phyloP scores from a whole-genome alignment of 257 asterid species.

The Cruciata laevipes region DNA sequence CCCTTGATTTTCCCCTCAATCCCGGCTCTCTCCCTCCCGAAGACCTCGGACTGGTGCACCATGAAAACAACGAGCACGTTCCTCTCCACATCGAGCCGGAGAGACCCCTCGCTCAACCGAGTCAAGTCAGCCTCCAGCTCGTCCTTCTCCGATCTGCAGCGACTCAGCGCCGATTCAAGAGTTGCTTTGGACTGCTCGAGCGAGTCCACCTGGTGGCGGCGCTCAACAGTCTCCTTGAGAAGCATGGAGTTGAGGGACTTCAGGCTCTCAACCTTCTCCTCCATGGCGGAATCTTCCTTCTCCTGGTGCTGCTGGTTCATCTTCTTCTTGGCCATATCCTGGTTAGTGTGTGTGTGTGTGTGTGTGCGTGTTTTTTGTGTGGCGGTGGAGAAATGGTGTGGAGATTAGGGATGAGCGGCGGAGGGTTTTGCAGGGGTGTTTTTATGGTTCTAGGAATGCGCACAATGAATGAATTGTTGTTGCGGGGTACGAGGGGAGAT shows the following conservation, averaged over 20 bases:
- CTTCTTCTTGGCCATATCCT: slow-evolving; percentile 30
- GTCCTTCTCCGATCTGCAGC: slow-evolving; percentile 41
- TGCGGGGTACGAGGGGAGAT: not conserved
- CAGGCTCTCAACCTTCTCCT: slow-evolving; percentile 30
- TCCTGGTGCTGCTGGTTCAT: slow-evolving; percentile 6
- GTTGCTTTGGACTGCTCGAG: slow-evolving; percentile 34
- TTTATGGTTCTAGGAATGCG: slow-evolving; percentile 19
- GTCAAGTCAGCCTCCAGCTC: slow-evolving; percentile 36
- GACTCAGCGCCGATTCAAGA: slow-evolving; percentile 44
- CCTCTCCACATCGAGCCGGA: slow-evolving; percentile 49
- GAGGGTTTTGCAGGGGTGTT: slow-evolving; percentile 24
- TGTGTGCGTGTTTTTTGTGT: not conserved
- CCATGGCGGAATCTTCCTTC: slow-evolving; percentile 12
- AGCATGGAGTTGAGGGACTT: slow-evolving; percentile 59
- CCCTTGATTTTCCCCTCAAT: slow-evolving; percentile 26
- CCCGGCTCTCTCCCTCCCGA: slow-evolving; percentile 23
- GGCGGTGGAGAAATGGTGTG: not conserved
- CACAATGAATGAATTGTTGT: not conserved
- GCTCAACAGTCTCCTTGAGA: slow-evolving; percentile 53
- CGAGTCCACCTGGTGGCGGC: slow-evolving; percentile 61
- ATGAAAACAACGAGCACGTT: slow-evolving; percentile 41
- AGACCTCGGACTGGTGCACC: slow-evolving; percentile 36
- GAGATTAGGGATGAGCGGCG: slow-evolving; percentile 29
- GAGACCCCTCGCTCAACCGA: slow-evolving; percentile 36
- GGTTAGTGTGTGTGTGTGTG: not conserved